Base-by-base conservation (phyloP, 2,329 filamentous ascomycete species). In the Ilyonectria robusta region DNA sequence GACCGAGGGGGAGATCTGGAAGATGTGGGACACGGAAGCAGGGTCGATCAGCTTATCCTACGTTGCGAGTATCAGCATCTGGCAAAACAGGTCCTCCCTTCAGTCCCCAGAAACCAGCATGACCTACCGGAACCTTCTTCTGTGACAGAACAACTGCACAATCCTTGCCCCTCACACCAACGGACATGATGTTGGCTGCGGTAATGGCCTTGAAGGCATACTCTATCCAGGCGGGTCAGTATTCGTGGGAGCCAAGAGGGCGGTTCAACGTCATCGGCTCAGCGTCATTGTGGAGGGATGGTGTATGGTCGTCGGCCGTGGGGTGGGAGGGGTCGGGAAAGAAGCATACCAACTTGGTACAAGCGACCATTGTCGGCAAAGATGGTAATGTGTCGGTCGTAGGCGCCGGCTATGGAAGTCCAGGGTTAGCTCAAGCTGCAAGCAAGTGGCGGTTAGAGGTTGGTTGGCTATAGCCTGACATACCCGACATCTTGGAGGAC, bases 161-260 rank as follows among this genome's bases (percentile, higher is more conserved):
- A 85, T 96, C 90, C 88, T 99, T 99, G 83, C 96, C 96, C 80
- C 94, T 90, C 75, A 99, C 91, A 76, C 96, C 96, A 82, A 99
- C 90, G 69, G 96, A 96, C 88, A 97, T 99, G 86, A 99, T 98
- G 84, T 98, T 98, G 76, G 96, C 96, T 69, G 96, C 95, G 76
- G 96, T 99, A 84, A 99, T 99, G 66, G 96, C 96, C 87, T 99
- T 99, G 91, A 99, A 99, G 77, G 96, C 96, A 95, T 99, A 99
- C 89, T 99, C 96, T 98, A 81, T 76, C 59, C 44, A 62, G 21
- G 33, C 47, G 62, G 50, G 72, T 79, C 70, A 79, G 77, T 65
- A 44, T 47, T 48, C 35, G 54, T 62, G 51, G 51, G 54, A n/a
- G 35, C 47, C 35, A 23, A 17, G 42, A 33, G 15, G 44, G 33